phyloP scores from a whole-genome alignment of 805 yeast genomes.

The Priceomyces fermenticarens region DNA sequence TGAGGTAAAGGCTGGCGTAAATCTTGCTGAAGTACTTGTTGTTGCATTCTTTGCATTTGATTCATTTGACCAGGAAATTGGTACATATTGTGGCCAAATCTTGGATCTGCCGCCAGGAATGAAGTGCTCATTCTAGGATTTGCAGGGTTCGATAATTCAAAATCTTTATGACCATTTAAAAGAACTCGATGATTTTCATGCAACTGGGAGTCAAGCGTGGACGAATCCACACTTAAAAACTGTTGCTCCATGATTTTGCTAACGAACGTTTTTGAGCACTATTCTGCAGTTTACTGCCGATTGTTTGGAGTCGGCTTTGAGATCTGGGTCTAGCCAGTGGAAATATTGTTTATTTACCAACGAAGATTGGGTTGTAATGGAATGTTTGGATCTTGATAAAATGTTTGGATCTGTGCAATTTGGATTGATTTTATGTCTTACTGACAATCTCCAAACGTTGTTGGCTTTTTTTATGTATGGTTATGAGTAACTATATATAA shows the following conservation, averaged over 20 bases:
- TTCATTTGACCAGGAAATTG: constrained; percentile 2
- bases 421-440: too few species aligned
- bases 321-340: too few species aligned
- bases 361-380: too few species aligned
- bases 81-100: constrained; percentile 8
- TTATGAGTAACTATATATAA: constrained; percentile 3
- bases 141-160: constrained; percentile 10
- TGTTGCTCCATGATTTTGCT: constrained; percentile 18
- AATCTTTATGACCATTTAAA: constrained; percentile 6
- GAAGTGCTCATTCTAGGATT: constrained; percentile 14
- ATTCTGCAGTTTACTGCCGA: too few species aligned
- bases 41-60: constrained; percentile 5
- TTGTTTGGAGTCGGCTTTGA: too few species aligned
- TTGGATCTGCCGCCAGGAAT: constrained; percentile 11
- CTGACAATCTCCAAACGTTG: too few species aligned
- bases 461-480: neutral
- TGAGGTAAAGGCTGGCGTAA: constrained; percentile 8
- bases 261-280: too few species aligned
- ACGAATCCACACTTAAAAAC: constrained; percentile 15
- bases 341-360: too few species aligned
- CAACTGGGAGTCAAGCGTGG: constrained; percentile 14
- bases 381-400: too few species aligned
- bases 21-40: constrained; percentile 9
- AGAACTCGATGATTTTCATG: constrained; percentile 5
- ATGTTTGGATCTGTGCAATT: too few species aligned